These are phyloP conservation scores for Zymoseptoria brevis DNA, from an alignment of 2,329 filamentous ascomycete species.

Conservation along the genomic window DNA sequence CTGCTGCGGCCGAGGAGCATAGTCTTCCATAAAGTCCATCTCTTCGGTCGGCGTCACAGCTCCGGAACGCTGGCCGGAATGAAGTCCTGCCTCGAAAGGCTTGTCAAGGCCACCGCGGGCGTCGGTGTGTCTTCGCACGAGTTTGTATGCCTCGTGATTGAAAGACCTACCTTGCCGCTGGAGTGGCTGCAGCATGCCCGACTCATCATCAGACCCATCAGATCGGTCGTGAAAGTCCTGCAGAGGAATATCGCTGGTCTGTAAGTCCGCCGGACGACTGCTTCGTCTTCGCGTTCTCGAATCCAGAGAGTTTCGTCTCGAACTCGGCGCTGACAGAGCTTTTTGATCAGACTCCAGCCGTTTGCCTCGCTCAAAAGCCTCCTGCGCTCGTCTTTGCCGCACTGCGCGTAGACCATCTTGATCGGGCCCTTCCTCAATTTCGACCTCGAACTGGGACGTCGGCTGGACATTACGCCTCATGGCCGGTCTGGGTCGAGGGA, in stretches of 20 bases:
- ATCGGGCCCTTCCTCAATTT: slow-evolving; percentile 19
- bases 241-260: slow-evolving; percentile 23
- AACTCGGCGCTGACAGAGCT: slow-evolving; percentile 23
- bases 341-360: slow-evolving; percentile 26
- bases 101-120: slow-evolving; percentile 9
- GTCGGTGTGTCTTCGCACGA: slow-evolving; percentile 36
- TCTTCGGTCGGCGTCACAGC: slow-evolving; percentile 42
- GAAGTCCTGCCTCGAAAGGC: slow-evolving; percentile 24
- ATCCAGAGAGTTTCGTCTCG: slow-evolving; percentile 24
- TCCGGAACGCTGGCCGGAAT: slow-evolving; percentile 31
- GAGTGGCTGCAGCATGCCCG: slow-evolving; percentile 8
- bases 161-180: slow-evolving; percentile 22
- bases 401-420: slow-evolving; percentile 16
- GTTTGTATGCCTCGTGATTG: slow-evolving; percentile 36
- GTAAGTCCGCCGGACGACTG: slow-evolving; percentile 4
- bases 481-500: slow-evolving; percentile 24
- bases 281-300: slow-evolving; percentile 3
- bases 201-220: slow-evolving; percentile 9
- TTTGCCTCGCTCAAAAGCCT: slow-evolving; percentile 31
- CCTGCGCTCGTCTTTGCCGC: slow-evolving; percentile 20
- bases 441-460: slow-evolving; percentile 8
- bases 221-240: slow-evolving; percentile 24
- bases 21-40: slow-evolving; percentile 49
- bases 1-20: slow-evolving; percentile 57
- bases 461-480: slow-evolving; percentile 18